A percentile compares a stretch with the other conserved stretches of the same genome.
Conservation (phyloP, 2,329 filamentous ascomycete genomes). For the Podosphaera fusca region DNA sequence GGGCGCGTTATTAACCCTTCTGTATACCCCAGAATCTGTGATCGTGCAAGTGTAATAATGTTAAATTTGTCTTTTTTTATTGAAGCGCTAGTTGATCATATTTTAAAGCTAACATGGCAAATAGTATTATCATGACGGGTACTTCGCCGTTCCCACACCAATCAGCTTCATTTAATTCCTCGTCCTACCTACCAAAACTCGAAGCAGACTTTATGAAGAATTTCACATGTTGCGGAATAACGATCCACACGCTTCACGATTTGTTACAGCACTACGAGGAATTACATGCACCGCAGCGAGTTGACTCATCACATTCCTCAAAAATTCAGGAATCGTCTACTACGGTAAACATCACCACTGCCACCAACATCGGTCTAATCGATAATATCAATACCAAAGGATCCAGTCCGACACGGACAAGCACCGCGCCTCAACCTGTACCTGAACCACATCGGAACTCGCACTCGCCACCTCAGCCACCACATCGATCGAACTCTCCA, state of each 20-base stretch:
- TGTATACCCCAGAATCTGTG: slow-evolving; percentile 2
- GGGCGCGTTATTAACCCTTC: neutral
- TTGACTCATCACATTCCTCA: slow-evolving; percentile 21
- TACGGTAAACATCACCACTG: slow-evolving; percentile 20
- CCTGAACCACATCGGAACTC: slow-evolving; percentile 19
- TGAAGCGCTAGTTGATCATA: slow-evolving; percentile 11
- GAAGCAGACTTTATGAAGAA: slow-evolving; percentile 97
- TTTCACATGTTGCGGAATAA: slow-evolving; percentile 84
- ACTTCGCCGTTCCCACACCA: slow-evolving; percentile 81
- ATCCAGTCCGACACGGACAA: slow-evolving; percentile 14
- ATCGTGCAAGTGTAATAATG: neutral
- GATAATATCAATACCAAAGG: slow-evolving; percentile 19
- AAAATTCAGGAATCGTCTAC: slow-evolving; percentile 1
- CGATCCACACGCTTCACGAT: slow-evolving; percentile 77
- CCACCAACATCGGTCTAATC: slow-evolving; percentile 7
- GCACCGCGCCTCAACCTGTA: slow-evolving; percentile 24
- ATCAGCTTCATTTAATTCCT: slow-evolving; percentile 90
- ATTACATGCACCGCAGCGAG: slow-evolving; percentile 53
- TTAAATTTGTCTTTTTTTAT: slow-evolving; percentile 8
- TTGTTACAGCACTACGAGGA: slow-evolving; percentile 93
- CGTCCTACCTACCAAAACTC: slow-evolving; percentile 85
- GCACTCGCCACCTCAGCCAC: slow-evolving; percentile 7
- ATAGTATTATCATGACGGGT: slow-evolving; percentile 79
- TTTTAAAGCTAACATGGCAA: neutral
- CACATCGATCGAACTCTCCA: slow-evolving; percentile 13